Conservation (phyloP, 1,284 basidiomycete species). For the Caloboletus firmus region DNA sequence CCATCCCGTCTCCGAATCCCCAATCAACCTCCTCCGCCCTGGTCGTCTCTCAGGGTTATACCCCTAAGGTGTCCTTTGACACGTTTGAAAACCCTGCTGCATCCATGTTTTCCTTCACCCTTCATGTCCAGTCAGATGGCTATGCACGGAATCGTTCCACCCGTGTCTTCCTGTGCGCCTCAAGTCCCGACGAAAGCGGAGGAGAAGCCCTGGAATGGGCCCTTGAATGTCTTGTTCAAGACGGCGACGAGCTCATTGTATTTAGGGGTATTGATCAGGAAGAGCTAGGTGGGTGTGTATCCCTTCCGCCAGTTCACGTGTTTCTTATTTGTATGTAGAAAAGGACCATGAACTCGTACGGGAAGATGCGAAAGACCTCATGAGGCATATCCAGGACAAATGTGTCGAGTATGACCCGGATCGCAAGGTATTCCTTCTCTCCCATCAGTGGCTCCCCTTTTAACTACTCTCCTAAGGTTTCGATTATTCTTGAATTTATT, state of each 20-base stretch:
- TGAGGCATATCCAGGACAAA: slow-evolving; percentile 80
- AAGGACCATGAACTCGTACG: slow-evolving; percentile 83
- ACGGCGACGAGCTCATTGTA: slow-evolving; percentile 93
- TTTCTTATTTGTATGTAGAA: slow-evolving; percentile 40
- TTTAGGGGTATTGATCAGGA: slow-evolving; percentile 88
- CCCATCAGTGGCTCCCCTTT: background rate
- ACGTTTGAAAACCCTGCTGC: slow-evolving; percentile 76
- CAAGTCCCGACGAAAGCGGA: slow-evolving; percentile 87
- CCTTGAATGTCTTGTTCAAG: slow-evolving; percentile 83
- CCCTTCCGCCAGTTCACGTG: background rate
- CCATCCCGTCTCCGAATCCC: slow-evolving; percentile 22
- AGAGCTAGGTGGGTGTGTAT: slow-evolving; percentile 57
- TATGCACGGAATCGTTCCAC: slow-evolving; percentile 81
- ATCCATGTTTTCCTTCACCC: slow-evolving; percentile 71
- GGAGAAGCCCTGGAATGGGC: slow-evolving; percentile 86
- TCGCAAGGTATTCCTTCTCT: slow-evolving; percentile 54
- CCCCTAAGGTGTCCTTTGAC: slow-evolving; percentile 86
- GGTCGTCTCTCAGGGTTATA: slow-evolving; percentile 54
- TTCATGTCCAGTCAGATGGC: slow-evolving; percentile 81
- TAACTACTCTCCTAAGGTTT: slow-evolving; percentile 53
- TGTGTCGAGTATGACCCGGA: slow-evolving; percentile 78
- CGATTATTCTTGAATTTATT: slow-evolving; percentile 92
- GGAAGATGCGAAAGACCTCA: slow-evolving; percentile 84
- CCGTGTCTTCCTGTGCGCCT: slow-evolving; percentile 88
- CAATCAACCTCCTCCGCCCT: slow-evolving; percentile 19